These are phyloP conservation scores for Meira miltonrushii DNA, from an alignment of 1,284 basidiomycete species.

Conservation along the genomic window DNA sequence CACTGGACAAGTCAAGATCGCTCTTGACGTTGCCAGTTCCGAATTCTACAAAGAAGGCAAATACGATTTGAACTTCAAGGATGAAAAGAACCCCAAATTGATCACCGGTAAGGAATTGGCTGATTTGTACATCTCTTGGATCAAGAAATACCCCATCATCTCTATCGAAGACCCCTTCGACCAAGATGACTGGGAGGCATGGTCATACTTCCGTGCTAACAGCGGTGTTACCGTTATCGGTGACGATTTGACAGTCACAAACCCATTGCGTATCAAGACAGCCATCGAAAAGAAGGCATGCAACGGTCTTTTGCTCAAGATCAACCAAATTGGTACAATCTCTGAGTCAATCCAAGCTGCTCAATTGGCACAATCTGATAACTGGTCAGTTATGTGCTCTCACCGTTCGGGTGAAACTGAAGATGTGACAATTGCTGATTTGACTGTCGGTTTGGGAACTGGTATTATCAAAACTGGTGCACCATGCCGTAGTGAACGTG, in stretches of 20 bases:
- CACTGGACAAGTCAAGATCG: constrained; percentile 97
- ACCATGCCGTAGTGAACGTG: constrained; percentile 84
- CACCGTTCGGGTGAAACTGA: constrained; percentile 85
- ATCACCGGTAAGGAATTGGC: constrained; percentile 88
- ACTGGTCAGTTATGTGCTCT: constrained; percentile 99
- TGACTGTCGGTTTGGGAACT: constrained; percentile 84
- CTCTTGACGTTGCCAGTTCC: constrained; percentile 96
- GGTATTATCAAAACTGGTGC: constrained; percentile 99
- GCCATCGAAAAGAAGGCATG: constrained; percentile 99
- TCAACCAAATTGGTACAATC: constrained; percentile 90
- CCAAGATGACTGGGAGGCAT: constrained; percentile 99
- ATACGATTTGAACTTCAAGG: constrained; percentile 99
- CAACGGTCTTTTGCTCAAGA: constrained; percentile 97
- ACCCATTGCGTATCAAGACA: constrained; percentile 94
- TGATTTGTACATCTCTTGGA: constrained; percentile 71
- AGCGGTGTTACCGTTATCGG: constrained; percentile 73
- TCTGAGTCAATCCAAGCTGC: constrained; percentile 97
- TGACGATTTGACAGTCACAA: constrained; percentile 97
- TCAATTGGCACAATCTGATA: constrained; percentile 90
- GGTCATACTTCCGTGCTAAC: constrained; percentile 73
- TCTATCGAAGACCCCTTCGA: constrained; percentile 99
- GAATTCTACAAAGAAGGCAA: constrained; percentile 99
- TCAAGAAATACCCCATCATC: constrained; percentile 57
- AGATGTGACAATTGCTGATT: constrained; percentile 78
- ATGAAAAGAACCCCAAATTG: constrained; percentile 69